phyloP scores from a whole-genome alignment of 2,329 filamentous ascomycete genomes.

The Fusarium albidum region DNA sequence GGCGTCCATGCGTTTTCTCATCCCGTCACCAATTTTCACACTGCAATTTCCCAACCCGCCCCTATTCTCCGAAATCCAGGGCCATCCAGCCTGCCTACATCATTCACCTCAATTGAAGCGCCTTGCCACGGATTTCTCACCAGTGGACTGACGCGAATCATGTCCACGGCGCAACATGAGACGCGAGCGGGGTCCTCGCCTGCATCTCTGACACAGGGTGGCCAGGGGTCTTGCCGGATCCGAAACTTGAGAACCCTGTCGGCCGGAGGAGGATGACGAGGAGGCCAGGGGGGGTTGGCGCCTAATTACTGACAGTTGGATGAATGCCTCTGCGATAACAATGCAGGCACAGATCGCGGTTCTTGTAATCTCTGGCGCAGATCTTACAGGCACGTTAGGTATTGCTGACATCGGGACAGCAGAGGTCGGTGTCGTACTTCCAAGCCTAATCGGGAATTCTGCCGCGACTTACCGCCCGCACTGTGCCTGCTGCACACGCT shows the following conservation, averaged over 20 bases:
- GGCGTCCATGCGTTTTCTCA: slow-evolving; percentile 1
- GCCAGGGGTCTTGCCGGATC: slow-evolving; percentile 14
- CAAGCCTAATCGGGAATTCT: too few species aligned
- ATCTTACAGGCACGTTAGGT: too few species aligned
- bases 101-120: background rate
- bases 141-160: slow-evolving; percentile 12
- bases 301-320: too few species aligned
- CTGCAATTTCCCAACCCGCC: slow-evolving; percentile 18
- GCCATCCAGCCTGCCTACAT: background rate
- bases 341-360: too few species aligned
- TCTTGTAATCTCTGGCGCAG: too few species aligned
- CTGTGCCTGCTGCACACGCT: too few species aligned
- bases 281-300: slow-evolving; percentile 38
- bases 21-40: background rate
- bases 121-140: background rate
- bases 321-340: too few species aligned
- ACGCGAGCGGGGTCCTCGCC: slow-evolving; percentile 29
- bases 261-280: background rate
- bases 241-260: slow-evolving; percentile 26
- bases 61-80: slow-evolving; percentile 1
- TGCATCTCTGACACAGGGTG: slow-evolving; percentile 30
- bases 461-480: too few species aligned
- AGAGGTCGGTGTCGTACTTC: too few species aligned
- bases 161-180: slow-evolving; percentile 34
- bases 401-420: too few species aligned